Conservation (phyloP, 23 red algal genomes). For the Gracilariopsis chorda region DNA sequence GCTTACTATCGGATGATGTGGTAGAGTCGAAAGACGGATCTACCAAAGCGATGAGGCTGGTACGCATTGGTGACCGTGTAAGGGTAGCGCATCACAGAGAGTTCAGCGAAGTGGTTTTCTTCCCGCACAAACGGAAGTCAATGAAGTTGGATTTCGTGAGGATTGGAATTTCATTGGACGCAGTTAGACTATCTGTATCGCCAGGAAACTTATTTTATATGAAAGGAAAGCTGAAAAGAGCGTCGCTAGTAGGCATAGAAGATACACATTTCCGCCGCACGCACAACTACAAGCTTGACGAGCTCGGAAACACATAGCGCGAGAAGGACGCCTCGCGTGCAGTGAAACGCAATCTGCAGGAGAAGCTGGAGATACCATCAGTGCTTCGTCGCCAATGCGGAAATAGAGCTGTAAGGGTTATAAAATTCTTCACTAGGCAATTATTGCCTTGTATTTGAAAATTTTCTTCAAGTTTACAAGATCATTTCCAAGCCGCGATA, state of each 20-base stretch:
- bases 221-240: not conserved
- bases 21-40: constrained; percentile 20
- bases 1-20: constrained; percentile 16
- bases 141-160: not conserved
- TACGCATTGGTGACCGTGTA: constrained; percentile 29
- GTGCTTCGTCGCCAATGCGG: too few species aligned
- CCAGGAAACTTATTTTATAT: constrained; percentile 43
- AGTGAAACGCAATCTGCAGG: too few species aligned
- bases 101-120: constrained; percentile 17
- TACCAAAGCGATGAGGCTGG: not conserved
- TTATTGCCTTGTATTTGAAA: too few species aligned
- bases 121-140: not conserved
- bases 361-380: too few species aligned
- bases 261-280: too few species aligned
- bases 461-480: too few species aligned
- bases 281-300: too few species aligned
- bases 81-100: constrained; percentile 1
- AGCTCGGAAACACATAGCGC: too few species aligned
- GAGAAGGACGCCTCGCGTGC: too few species aligned
- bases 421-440: too few species aligned
- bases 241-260: not conserved
- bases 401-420: too few species aligned
- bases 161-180: not conserved
- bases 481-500: too few species aligned
- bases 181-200: not conserved